Conservation (phyloP, 106 monocot species). For the Dendrobium catenatum region DNA sequence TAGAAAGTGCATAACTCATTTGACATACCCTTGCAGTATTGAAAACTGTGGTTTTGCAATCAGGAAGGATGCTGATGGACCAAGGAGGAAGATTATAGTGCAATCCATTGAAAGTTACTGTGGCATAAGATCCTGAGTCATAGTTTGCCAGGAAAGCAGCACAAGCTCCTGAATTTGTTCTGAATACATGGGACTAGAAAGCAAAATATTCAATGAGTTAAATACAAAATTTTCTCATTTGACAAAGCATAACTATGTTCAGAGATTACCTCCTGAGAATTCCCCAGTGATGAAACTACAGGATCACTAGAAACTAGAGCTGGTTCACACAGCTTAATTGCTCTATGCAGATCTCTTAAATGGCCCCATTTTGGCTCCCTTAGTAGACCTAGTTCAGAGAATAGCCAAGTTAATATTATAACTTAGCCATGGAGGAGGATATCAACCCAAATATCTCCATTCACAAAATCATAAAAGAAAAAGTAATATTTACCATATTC, state of each 20-base stretch:
- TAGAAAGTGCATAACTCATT: background rate
- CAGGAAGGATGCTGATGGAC: conserved; percentile 97
- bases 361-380: conserved; percentile 99
- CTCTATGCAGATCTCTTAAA: conserved; percentile 89
- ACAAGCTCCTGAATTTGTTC: conserved; percentile 58
- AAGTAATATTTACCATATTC: conserved; percentile 58
- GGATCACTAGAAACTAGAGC: conserved; percentile 72
- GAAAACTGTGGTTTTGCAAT: conserved; percentile 80
- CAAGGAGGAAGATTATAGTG: conserved; percentile 93
- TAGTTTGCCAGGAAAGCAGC: conserved; percentile 90
- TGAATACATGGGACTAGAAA: conserved; percentile 61
- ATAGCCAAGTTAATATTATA: background rate
- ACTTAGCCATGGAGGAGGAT: too few relatives aligned
- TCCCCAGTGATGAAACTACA: conserved; percentile 44
- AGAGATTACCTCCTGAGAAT: conserved; percentile 51
- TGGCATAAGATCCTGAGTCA: conserved; percentile 48
- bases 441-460: background rate
- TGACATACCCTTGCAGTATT: conserved; percentile 87
- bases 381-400: conserved; percentile 43
- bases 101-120: conserved; percentile 73
- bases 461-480: background rate
- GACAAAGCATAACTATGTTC: background rate
- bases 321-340: conserved; percentile 80
- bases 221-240: background rate
- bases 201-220: background rate